phyloP scores from a whole-genome alignment of 495 filamentous ascomycete genomes.

The Neurospora cerealis region DNA sequence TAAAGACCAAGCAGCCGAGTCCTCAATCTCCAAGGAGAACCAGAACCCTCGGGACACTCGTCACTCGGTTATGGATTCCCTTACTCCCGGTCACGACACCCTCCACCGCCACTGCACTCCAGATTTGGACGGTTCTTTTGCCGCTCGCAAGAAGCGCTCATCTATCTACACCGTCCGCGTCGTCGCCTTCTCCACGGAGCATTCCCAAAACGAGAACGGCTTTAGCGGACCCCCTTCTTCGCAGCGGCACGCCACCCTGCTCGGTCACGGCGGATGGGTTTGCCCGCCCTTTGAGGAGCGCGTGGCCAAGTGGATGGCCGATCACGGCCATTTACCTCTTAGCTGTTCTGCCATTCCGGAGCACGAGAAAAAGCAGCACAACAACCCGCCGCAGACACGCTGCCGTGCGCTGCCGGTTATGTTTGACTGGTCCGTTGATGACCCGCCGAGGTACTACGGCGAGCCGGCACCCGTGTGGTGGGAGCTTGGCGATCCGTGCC shows the following conservation, averaged over 20 bases:
- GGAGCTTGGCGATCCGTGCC: slow-evolving; percentile 11
- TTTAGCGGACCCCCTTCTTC: slow-evolving; percentile 12
- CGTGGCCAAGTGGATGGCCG: slow-evolving; percentile 3
- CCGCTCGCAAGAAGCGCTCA: slow-evolving; percentile 4
- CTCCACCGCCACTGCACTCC: neutral
- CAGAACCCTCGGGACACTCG: neutral
- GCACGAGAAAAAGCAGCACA: slow-evolving; percentile 1
- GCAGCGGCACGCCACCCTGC: slow-evolving; percentile 10
- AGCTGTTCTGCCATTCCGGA: neutral
- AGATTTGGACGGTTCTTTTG: neutral
- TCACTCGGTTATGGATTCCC: neutral
- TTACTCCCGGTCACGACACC: neutral
- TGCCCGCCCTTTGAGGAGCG: slow-evolving; percentile 16
- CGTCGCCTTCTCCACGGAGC: slow-evolving; percentile 9
- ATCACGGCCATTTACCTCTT: neutral
- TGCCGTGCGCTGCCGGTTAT: slow-evolving; percentile 4
- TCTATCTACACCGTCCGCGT: slow-evolving; percentile 15
- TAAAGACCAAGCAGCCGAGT: neutral
- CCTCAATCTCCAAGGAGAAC: neutral
- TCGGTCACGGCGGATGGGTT: slow-evolving; percentile 16
- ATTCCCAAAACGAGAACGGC: slow-evolving; percentile 3
- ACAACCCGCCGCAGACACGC: neutral
- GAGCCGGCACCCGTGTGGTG: slow-evolving; percentile 12
- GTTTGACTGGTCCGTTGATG: slow-evolving; percentile 7
- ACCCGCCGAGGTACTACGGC: slow-evolving; percentile 8